Percentiles rank a stretch among this genome's conserved stretches.
These are phyloP conservation scores for Coix lacrymajobi DNA, from an alignment of 176 grass and related monocot species.

Conservation along the genomic window DNA sequence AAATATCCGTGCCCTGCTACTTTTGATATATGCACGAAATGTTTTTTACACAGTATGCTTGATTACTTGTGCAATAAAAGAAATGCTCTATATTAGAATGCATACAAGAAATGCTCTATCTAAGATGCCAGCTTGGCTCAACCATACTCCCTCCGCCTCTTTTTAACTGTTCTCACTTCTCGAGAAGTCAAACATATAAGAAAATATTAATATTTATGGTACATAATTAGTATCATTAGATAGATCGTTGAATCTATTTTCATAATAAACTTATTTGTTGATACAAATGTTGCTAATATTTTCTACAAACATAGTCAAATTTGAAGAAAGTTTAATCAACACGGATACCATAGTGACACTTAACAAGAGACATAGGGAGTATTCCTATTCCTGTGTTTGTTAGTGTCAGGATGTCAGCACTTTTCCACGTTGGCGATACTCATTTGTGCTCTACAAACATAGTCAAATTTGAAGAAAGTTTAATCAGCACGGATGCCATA, in stretches of 20 bases:
- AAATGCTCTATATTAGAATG: not conserved
- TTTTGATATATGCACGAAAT: not conserved
- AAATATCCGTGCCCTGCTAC: not conserved
- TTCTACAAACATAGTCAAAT: not conserved
- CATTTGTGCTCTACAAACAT: too few species aligned
- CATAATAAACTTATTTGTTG: not conserved
- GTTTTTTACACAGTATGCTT: not conserved
- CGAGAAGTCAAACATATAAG: too few species aligned
- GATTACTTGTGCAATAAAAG: not conserved
- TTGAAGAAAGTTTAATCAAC: not conserved
- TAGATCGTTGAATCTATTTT: too few species aligned
- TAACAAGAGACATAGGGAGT: not conserved
- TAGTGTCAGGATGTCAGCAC: too few species aligned
- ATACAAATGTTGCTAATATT: not conserved
- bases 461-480: too few species aligned
- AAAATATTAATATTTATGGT: too few species aligned
- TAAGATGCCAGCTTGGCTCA: not conserved
- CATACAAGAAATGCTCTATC: too few species aligned
- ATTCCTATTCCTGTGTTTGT: too few species aligned
- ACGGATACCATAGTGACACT: not conserved
- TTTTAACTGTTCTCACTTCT: not conserved
- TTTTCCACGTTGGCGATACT: too few species aligned
- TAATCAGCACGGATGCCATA: too few species aligned
- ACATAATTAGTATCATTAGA: too few species aligned
- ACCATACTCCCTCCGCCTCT: not conserved